Evolutionary conservation across 2,329 filamentous ascomycete species (phyloP).

Genomic region (Hymenoscyphus infarciens): DNA sequence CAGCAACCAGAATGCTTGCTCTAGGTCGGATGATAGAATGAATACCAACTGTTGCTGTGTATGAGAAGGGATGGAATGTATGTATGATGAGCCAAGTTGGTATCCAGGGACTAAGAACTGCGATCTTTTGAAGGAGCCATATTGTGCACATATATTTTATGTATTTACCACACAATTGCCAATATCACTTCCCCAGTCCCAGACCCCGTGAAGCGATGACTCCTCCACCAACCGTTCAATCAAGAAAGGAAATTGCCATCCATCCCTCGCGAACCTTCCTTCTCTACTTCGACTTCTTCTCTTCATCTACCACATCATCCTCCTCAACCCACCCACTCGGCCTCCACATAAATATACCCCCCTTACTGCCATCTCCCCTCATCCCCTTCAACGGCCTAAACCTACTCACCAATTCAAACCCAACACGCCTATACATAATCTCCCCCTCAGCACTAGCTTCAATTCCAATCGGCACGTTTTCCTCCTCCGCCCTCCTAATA

Average conservation of each 20-base stretch:
- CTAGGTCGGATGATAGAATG: not conserved
- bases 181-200: too few relatives aligned
- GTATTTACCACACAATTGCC: too few relatives aligned
- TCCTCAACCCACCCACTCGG: conserved; percentile 6
- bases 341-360: conserved; percentile 9
- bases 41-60: not conserved
- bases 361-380: not conserved
- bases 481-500: conserved; percentile 24
- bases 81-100: not conserved
- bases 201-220: too few relatives aligned
- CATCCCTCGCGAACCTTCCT: not conserved
- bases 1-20: not conserved
- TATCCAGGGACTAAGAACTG: not conserved
- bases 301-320: not conserved
- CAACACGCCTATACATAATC: conserved; percentile 26
- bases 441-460: conserved; percentile 27
- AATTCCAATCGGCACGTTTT: conserved; percentile 26
- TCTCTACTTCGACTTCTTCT: not conserved
- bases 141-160: too few relatives aligned
- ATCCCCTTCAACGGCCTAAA: conserved; percentile 12
- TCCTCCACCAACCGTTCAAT: too few relatives aligned
- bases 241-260: not conserved
- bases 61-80: not conserved
- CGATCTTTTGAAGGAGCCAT: not conserved
- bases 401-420: conserved; percentile 24